Conservation (phyloP, 31 red algal genomes). For the Bonnemaisonia californica region DNA sequence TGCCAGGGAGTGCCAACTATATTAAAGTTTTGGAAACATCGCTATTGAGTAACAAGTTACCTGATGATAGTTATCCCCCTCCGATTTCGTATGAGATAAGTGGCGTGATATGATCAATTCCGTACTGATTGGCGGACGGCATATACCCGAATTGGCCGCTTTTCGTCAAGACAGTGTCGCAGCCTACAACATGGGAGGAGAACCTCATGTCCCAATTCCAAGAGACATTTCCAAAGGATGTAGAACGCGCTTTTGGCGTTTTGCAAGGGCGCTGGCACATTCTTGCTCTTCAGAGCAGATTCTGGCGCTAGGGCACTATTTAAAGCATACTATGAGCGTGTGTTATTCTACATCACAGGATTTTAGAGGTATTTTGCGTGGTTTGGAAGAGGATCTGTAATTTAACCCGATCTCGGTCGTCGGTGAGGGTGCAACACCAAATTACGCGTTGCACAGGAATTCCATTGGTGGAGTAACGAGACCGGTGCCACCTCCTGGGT, state of each 20-base stretch:
- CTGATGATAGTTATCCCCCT: constrained; percentile 16
- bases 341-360: constrained; percentile 32
- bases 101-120: constrained; percentile 11
- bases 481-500: not conserved
- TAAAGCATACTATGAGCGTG: not conserved
- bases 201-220: constrained; percentile 1
- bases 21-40: not conserved
- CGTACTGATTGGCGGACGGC: constrained; percentile 29
- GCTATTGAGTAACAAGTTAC: constrained; percentile 3
- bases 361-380: not conserved
- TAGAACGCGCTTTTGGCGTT: constrained; percentile 25
- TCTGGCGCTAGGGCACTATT: constrained; percentile 22
- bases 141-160: constrained; percentile 28
- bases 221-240: constrained; percentile 22
- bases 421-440: not conserved
- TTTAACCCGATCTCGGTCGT: not conserved
- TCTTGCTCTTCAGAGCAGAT: not conserved
- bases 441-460: not conserved
- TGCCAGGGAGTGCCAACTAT: not conserved
- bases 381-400: not conserved
- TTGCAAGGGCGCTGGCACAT: constrained; percentile 34
- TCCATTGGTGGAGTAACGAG: not conserved
- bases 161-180: constrained; percentile 3
- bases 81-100: constrained; percentile 14
- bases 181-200: constrained; percentile 8